Evolutionary conservation across 139 green algal genomes (phyloP).

Genomic region (Picochlorum sp.): DNA sequence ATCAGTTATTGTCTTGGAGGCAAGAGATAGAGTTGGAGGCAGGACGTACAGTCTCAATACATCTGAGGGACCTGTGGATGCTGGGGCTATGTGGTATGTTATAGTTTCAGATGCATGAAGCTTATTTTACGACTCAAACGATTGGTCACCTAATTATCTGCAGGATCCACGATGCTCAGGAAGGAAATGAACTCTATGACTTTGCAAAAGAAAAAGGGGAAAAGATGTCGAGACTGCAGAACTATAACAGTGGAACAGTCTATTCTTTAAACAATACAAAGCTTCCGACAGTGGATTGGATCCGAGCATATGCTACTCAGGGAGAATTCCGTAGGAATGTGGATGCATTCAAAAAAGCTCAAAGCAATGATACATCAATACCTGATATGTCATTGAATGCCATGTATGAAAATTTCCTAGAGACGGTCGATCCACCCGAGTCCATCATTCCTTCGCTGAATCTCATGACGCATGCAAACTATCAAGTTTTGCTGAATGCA

Average conservation of each 20-base stretch:
- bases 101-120: too few relatives aligned
- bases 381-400: constrained; percentile 4
- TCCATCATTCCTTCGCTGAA: neutral
- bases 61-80: constrained; percentile 36
- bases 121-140: too few relatives aligned
- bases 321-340: neutral
- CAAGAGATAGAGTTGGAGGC: constrained; percentile 46
- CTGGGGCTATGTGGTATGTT: constrained; percentile 32
- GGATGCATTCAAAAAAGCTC: neutral
- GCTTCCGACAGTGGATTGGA: neutral
- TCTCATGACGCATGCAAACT: constrained; percentile 30
- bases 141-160: too few relatives aligned
- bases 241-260: constrained; percentile 1
- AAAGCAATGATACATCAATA: neutral
- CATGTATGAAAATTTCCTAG: constrained; percentile 6
- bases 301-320: neutral
- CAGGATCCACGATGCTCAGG: constrained; percentile 24
- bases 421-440: neutral
- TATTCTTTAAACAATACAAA: constrained; percentile 9
- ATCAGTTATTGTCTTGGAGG: constrained; percentile 52
- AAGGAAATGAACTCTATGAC: constrained; percentile 25
- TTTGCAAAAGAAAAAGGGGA: neutral
- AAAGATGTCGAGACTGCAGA: neutral
- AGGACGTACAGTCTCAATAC: constrained; percentile 37
- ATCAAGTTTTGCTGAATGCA: constrained; percentile 20